Base-by-base conservation (phyloP, 441 rosid species). In the Arabidopsis lyrata region DNA sequence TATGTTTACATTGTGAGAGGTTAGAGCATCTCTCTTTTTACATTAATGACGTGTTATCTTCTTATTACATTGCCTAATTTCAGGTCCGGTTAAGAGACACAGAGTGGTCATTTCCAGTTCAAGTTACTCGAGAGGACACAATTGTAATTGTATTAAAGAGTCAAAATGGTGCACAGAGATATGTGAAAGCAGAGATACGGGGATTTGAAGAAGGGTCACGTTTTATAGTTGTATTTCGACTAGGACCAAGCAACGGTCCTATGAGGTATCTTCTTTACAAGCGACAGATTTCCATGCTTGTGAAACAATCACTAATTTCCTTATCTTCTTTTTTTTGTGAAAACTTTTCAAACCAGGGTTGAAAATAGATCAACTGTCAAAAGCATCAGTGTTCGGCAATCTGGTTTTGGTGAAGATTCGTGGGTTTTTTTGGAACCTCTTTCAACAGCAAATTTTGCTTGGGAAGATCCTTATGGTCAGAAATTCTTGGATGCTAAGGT, bases 181-280 rank as follows among this genome's bases (percentile, higher is more conserved):
- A 87, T 85, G 68, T 96, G 80, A 88, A 85, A 75, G 86, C 86
- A 63, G 99, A 93, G 82, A 83, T 96, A 77, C 96, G 99, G 20
- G 99, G 98, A 64, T 93, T 83, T 82, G 99, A 96, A 83, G 99
- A 96, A 86, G 99, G 99, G 71, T 96, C 99, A 15, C 96, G 99
- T 44, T 93, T 96, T 81, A 77, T 90, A 54, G 93, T 93, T 76
- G 97, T 96, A 50, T 96, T 96, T 69, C 97, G 98, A 66, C 85
- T 85, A 58, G 99, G 98, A 55, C 86, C 95, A 75, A 80, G 79
- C 56, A 83, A 80, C 68, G 97, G 97, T 83, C 99, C 97, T 71
- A 81, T 96, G 83, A 96, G 99, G 99, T 92, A 84, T 49, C 56
- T 35, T 59, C 75, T 34, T 27, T 76, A 45, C 72, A 22, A 57